Evolutionary conservation across 163 green algal genomes (phyloP), one percentile per base, ranked within the genome.

Genomic region (Scenedesmus sp.): DNA sequence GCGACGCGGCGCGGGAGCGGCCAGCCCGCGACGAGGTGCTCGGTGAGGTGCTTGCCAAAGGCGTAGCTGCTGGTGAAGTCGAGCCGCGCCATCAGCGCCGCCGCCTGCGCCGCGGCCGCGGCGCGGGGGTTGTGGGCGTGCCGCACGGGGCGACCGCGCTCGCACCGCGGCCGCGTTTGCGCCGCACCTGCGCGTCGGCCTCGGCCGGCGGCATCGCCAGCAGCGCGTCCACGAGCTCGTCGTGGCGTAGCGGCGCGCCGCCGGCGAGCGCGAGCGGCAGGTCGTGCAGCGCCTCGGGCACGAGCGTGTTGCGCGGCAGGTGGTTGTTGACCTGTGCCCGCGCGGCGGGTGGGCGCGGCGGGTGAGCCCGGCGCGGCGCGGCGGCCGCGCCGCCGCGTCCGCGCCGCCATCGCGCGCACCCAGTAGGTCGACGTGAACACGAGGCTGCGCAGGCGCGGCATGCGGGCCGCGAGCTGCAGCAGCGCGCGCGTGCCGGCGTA

Each of bases 241-340:
- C 24, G 36, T 54, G 62, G 4, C 22, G 51, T 31, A 70, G 36
- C 9, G 18, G 17, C 24, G 34, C 10, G 13, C 22, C 50, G 39
- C 64, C 64, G 9, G 15, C 4, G 9, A 77, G 62, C 7, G 26
- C 22, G 2, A 86, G 75, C 0, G 77, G 72, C 6, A 85, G 77
- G 31, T 39, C 18, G 66, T 75, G 50, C 4, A 88, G 62, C 31
- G 39, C 15, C 67, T 91, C 86, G 18, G 50, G 7, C 1, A 91
- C 62, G 24, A 53, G 20, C 1, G 31, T 70, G 50, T 83, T 80
- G 28, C 57, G 57, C 18, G 77, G 67, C 34, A 72, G 78, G 69
- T 85, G 63, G 80, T 78, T 73, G 50, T 91, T 91, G 36, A 89
- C 84, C n/a, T n/a, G n/a, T n/a, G n/a, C n/a, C n/a, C n/a, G n/a